Base-by-base conservation (phyloP, 192 early-diverging fungal species). In the Coemansia sp. region DNA sequence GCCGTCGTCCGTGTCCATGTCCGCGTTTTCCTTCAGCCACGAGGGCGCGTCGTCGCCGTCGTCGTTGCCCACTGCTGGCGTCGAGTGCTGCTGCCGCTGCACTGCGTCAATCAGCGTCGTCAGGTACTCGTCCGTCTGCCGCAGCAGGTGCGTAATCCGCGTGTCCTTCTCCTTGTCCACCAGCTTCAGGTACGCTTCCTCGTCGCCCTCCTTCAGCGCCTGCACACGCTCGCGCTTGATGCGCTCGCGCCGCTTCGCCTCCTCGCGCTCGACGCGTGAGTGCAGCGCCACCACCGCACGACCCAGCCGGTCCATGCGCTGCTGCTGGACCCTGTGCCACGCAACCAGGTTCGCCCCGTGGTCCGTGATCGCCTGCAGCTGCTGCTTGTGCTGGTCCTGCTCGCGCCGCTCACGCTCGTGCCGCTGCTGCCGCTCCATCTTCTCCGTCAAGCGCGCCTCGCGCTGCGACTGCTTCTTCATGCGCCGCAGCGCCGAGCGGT, bases 91-190 rank as follows among this genome's bases (percentile, higher is more conserved):
- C 66, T 99, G 96, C 16, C 81, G 85, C 17, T 81, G 67, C 50
- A 99, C 87, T 22, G 91, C 90, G 28, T 86, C 81, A 7, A 87
- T 86, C 26, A 99, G 82, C 32, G 84, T 87, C 7, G 73, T 76
- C 42, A 99, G 77, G 58, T 88, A 99, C 33, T 75, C 44, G 64
- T 88, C 82, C 5, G 96, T 99, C 74, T 97, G 94, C 49, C 78
- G 73, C 21, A 99, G 76, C 70, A 99, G 65, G 47, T 92, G 87
- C 25, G 87, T 85, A 47, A 99, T 88, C 65, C 96, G 90, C 29
- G 85, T 96, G 64, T 99, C 92, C 74, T 99, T 99, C 30, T 87
- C 87, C 76, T 92, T 73, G 64, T 97, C 93, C 43, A 99, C 80
- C 34, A 99, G 80, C 59, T 90, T 88, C 60, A 96, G 73, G 64